Evolutionary conservation across 2,329 filamentous ascomycete genomes (phyloP), one percentile per base, ranked within the genome.

Genomic region (Trichophyton schoenleinii): DNA sequence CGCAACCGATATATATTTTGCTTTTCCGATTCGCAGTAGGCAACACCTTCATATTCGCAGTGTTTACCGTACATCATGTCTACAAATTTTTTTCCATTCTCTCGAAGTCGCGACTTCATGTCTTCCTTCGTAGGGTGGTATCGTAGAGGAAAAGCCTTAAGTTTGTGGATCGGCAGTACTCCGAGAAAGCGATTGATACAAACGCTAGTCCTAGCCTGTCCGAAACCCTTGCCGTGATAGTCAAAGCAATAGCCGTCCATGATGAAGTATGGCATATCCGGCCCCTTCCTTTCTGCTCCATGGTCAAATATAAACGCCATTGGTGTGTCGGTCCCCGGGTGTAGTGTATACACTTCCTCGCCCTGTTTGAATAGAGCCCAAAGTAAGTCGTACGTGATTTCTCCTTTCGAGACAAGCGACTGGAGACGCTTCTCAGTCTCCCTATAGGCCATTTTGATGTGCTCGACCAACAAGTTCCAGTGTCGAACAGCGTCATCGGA

Each of bases 301-400:
- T 7, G 11, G 41, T 44, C 11, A 13, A 44, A 44, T 44, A 44
- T n/a, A 44, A 44, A 44, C 41, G 41, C 15, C 41, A 44, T 44
- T 49, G 64, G 65, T 62, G 69, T 65, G 61, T 62, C 64, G 48
- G 64, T 70, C 34, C 66, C 65, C 55, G 67, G 58, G 49, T 61
- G 70, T 63, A 61, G 67, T 49, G 67, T 71, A 62, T 67, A 71
- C 49, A 70, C 57, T 42, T 67, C 48, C 15, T 60, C 67, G 55
- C 71, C 70, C 46, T 68, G 67, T 61, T 74, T 74, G 60, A 74
- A 75, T 44, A 75, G 65, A 20, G 67, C 65, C 68, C 63, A 73
- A 7, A 75, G 68, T 52, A 74, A 68, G 64, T 74, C 65, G 63
- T 73, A 74, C 34, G 66, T 73, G 64, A 74, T 73, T 55, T 72